Evolutionary conservation across 2,329 filamentous ascomycete genomes (phyloP), one percentile per base, ranked within the genome.

Genomic region (Dactylella cylindrospora): DNA sequence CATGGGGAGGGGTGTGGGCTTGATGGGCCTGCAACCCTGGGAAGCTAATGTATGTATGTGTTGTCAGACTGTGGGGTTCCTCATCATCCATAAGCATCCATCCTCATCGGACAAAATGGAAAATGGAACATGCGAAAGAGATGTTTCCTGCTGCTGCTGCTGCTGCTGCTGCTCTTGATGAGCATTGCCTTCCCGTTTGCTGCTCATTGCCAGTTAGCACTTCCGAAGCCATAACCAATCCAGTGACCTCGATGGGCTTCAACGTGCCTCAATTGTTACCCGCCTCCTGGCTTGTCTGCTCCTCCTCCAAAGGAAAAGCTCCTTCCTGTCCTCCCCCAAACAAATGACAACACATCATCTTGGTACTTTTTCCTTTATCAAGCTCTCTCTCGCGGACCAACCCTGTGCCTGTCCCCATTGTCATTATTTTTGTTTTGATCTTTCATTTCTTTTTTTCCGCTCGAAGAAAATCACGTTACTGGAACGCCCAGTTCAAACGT

Each of bases 11-110:
- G 32, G 33, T 33, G 36, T 33, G 36, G 55, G 55, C 55, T 47
- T 32, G n/a, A n/a, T n/a, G n/a, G n/a, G n/a, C n/a, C 46, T 41
- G 53, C n/a, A 35, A 47, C 50, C 55, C 55, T 61, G 55, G 55
- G 40, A 36, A 61, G 55, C 55, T 61, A 61, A 61, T 61, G 55
- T 52, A 52, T 46, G 55, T 61, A 52, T 61, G 55, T 53, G 55
- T 61, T 61, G 55, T 53, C 55, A 53, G 55, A 47, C 38, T 53
- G 55, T 47, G 55, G 55, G 52, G 52, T 57, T 55, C 52, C 15
- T 55, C 38, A 15, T 3, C 13, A 15, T 47, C 29, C 31, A 28
- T 13, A n/a, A 25, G 31, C 40, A 8, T 45, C 40, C 25, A 23
- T 52, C 36, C 40, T 32, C 44, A 50, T 47, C 44, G 22, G 44